phyloP scores from a whole-genome alignment of 352 stramenopile genomes.

The Globisporangium polare region DNA sequence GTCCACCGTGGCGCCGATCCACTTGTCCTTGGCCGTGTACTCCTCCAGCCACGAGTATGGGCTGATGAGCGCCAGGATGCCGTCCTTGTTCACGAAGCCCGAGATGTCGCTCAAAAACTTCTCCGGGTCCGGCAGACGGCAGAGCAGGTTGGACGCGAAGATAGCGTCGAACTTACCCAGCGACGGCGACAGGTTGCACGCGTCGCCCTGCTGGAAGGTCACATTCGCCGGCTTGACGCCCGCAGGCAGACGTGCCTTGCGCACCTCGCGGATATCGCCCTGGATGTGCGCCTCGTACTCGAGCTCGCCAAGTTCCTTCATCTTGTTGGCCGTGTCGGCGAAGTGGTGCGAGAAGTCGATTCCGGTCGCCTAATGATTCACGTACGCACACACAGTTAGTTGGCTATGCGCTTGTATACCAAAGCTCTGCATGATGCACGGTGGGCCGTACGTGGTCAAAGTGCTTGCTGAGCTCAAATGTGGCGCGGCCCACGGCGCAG shows the following conservation, averaged over 20 bases:
- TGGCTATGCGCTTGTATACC: too few species aligned
- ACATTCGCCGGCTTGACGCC: slow-evolving; percentile 58
- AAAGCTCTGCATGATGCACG: neutral
- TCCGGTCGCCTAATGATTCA: slow-evolving; percentile 63
- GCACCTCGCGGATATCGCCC: slow-evolving; percentile 70
- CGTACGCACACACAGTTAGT: neutral
- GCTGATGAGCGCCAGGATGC: slow-evolving; percentile 93
- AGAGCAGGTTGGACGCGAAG: slow-evolving; percentile 95
- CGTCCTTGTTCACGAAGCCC: slow-evolving; percentile 86
- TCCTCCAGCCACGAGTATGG: slow-evolving; percentile 97
- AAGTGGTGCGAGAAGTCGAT: slow-evolving; percentile 94
- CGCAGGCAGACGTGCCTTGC: slow-evolving; percentile 58
- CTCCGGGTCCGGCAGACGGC: slow-evolving; percentile 90
- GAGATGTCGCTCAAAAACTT: slow-evolving; percentile 87
- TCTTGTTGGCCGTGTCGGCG: slow-evolving; percentile 78
- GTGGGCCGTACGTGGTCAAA: slow-evolving; percentile 82
- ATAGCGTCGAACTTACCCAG: slow-evolving; percentile 93
- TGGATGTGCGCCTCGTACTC: slow-evolving; percentile 88
- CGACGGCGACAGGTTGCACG: slow-evolving; percentile 79
- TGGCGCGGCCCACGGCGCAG: slow-evolving; percentile 91
- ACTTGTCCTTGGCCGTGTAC: slow-evolving; percentile 92
- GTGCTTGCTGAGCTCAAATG: slow-evolving; percentile 91
- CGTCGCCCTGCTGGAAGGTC: slow-evolving; percentile 93
- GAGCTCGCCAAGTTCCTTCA: slow-evolving; percentile 80
- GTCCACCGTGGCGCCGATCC: slow-evolving; percentile 67